Evolutionary conservation across 306 rosid species (phyloP).

Genomic region (Prunus mongolica): DNA sequence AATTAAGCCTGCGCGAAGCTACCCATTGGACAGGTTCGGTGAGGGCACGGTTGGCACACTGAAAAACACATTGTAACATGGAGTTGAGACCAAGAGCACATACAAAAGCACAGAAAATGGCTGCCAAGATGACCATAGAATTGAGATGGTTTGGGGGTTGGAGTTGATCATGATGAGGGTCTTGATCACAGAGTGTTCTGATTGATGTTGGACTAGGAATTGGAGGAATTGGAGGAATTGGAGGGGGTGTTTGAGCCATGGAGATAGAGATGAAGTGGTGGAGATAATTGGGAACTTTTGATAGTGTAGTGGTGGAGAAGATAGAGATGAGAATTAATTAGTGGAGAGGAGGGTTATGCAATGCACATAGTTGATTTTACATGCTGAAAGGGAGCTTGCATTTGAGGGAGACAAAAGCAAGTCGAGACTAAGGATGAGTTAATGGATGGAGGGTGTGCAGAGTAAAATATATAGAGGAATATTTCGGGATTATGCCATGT

Average conservation of each 20-base stretch:
- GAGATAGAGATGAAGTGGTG: slow-evolving; percentile 20
- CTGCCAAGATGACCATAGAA: slow-evolving; percentile 47
- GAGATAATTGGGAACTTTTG: background rate
- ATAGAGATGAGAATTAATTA: background rate
- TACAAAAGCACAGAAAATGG: slow-evolving; percentile 53
- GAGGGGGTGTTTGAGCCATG: slow-evolving; percentile 41
- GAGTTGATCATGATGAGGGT: slow-evolving; percentile 11
- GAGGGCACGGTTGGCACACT: slow-evolving; percentile 47
- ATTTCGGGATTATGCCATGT: too few species aligned
- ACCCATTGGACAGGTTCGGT: slow-evolving; percentile 47
- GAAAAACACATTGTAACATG: slow-evolving; percentile 57
- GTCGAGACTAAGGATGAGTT: background rate
- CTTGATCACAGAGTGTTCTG: slow-evolving; percentile 8
- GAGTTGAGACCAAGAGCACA: slow-evolving; percentile 76
- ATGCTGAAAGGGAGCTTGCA: background rate
- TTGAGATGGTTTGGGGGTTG: slow-evolving; percentile 24
- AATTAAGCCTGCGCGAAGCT: slow-evolving; percentile 45
- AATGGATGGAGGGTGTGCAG: background rate
- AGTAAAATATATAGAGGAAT: background rate
- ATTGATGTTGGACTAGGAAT: slow-evolving; percentile 30
- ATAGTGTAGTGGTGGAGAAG: background rate
- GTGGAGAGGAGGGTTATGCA: slow-evolving; percentile 6
- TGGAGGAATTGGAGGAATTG: slow-evolving; percentile 2
- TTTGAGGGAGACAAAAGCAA: too few species aligned
- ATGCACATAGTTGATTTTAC: background rate